These are phyloP conservation scores for Epichloe elymi DNA, from an alignment of 2,329 filamentous ascomycete genomes.

Conservation along the genomic window DNA sequence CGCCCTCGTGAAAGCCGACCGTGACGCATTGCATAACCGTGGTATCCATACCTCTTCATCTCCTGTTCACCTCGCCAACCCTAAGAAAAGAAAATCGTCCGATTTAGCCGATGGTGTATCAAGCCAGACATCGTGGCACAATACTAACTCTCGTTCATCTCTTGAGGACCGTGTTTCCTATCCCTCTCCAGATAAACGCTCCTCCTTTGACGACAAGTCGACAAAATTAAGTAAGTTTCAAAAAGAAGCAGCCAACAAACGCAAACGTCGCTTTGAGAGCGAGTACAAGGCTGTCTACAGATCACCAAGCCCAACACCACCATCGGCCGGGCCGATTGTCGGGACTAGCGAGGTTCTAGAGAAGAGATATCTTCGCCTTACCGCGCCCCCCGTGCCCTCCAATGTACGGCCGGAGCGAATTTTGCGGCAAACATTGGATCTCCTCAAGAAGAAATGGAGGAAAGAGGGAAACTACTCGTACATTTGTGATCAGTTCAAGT, in stretches of 20 bases:
- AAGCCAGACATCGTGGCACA: conserved; percentile 58
- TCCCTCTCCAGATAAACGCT: conserved; percentile 29
- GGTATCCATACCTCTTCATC: conserved; percentile 13
- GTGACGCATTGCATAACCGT: conserved; percentile 33
- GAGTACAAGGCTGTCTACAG: conserved; percentile 44
- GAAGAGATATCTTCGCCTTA: conserved; percentile 91
- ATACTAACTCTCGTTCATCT: conserved; percentile 43
- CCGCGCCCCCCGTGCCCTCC: conserved; percentile 69
- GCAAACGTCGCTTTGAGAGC: conserved; percentile 73
- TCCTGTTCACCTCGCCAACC: conserved; percentile 21
- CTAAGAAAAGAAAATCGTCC: conserved; percentile 74
- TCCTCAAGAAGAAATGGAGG: conserved; percentile 90
- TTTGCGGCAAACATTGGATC: conserved; percentile 70
- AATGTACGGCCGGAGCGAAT: conserved; percentile 75
- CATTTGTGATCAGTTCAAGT: conserved; percentile 99
- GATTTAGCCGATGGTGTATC: conserved; percentile 44
- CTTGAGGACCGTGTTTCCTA: conserved; percentile 69
- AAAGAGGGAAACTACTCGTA: conserved; percentile 90
- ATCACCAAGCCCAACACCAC: conserved; percentile 43
- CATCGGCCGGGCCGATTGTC: conserved; percentile 59
- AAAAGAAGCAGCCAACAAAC: conserved; percentile 71
- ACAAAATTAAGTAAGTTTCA: conserved; percentile 73
- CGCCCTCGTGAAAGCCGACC: conserved; percentile 63
- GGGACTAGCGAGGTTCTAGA: conserved; percentile 76
- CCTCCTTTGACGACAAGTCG: conserved; percentile 29